Conservation (phyloP, 345 rosid species). For the Luvunga scandens region DNA sequence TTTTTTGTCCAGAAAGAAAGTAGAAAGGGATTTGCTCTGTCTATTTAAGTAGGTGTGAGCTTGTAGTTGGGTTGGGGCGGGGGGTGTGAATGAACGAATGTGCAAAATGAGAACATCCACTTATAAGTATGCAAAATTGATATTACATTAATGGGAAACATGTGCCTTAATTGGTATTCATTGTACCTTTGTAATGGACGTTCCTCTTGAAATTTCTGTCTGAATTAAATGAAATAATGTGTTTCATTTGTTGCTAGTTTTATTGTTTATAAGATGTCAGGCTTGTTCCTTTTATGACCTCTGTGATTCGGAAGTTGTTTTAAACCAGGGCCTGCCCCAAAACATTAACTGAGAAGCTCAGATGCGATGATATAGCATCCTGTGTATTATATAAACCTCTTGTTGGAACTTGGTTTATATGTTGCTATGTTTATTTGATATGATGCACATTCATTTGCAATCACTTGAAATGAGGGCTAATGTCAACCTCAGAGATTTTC, state of each 20-base stretch:
- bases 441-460: not conserved
- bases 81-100: not conserved
- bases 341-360: slow-evolving; percentile 12
- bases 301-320: not conserved
- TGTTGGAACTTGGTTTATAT: not conserved
- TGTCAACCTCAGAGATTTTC: not conserved
- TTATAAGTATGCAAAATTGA: not conserved
- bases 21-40: not conserved
- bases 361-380: not conserved
- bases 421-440: not conserved
- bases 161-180: not conserved
- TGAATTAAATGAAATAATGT: not conserved
- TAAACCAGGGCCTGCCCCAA: not conserved
- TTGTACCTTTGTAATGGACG: not conserved
- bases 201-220: not conserved
- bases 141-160: not conserved
- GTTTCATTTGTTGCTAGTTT: not conserved
- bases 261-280: not conserved
- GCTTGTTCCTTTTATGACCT: not conserved
- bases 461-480: not conserved
- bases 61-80: not conserved
- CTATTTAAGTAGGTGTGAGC: not conserved
- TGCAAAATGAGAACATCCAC: not conserved
- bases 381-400: not conserved
- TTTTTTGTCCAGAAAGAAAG: not conserved